A percentile compares a stretch with the other conserved stretches of the same genome.
Evolutionary conservation across 2,329 filamentous ascomycete species (phyloP).

Genomic region (Penicillium sclerotigenum): DNA sequence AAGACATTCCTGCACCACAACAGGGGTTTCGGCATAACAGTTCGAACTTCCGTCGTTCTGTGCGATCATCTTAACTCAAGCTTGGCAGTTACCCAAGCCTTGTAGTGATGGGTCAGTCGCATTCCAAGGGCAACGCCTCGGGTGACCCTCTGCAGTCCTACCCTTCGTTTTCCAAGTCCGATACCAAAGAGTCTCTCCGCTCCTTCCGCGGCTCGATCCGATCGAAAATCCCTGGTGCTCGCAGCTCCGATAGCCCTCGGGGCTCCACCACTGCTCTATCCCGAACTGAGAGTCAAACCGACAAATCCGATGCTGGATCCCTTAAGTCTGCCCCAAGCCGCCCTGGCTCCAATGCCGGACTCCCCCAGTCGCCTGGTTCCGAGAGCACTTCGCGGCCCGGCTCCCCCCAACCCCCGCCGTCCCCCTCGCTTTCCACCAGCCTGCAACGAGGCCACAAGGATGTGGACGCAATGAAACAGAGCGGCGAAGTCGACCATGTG

Average conservation of each 20-base stretch:
- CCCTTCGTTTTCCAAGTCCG: conserved; percentile 85
- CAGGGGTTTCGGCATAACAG: conserved; percentile 23
- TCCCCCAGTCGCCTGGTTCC: conserved; percentile 37
- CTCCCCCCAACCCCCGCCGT: conserved; percentile 69
- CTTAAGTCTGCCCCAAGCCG: conserved; percentile 65
- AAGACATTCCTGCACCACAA: conserved; percentile 32
- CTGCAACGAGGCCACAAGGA: conserved; percentile 71
- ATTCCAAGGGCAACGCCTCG: conserved; percentile 54
- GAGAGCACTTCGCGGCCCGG: conserved; percentile 47
- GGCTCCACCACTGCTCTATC: conserved; percentile 65
- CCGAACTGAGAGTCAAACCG: conserved; percentile 54
- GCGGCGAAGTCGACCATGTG: conserved; percentile 89
- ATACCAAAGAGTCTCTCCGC: conserved; percentile 87
- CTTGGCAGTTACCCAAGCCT: conserved; percentile 34
- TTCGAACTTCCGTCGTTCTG: conserved; percentile 23
- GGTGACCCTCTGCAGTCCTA: conserved; percentile 72
- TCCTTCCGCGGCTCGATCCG: conserved; percentile 77
- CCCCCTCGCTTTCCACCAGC: conserved; percentile 75
- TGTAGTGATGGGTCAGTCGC: conserved; percentile 50
- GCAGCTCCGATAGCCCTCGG: conserved; percentile 71
- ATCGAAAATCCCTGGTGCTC: conserved; percentile 76
- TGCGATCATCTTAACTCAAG: conserved; percentile 24
- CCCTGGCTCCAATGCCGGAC: conserved; percentile 29
- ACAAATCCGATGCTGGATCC: conserved; percentile 73
- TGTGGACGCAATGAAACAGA: conserved; percentile 74